phyloP scores from a whole-genome alignment of 805 yeast species.

The Starmerella potacharoeniae region DNA sequence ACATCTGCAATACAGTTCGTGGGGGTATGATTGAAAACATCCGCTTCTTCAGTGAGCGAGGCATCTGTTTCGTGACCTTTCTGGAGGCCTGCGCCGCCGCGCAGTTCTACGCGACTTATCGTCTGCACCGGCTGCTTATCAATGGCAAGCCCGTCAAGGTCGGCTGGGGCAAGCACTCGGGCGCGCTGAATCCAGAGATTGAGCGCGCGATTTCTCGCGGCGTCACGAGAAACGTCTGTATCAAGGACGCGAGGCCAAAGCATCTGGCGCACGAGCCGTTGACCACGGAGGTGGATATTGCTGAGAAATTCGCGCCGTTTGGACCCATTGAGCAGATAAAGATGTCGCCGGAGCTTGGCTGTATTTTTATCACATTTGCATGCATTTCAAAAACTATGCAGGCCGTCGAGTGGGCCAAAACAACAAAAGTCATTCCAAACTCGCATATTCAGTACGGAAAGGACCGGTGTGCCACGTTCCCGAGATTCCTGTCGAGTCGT shows the following conservation, averaged over 20 bases:
- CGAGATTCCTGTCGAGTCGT: slow-evolving; percentile 3
- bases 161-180: slow-evolving; percentile 97
- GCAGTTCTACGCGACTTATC: slow-evolving; percentile 90
- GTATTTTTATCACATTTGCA: slow-evolving; percentile 86
- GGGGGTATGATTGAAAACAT: slow-evolving; percentile 87
- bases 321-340: slow-evolving; percentile 96
- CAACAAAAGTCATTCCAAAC: slow-evolving; percentile 46
- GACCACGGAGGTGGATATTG: slow-evolving; percentile 1
- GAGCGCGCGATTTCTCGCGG: slow-evolving; percentile 87
- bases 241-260: slow-evolving; percentile 24
- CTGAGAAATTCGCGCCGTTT: slow-evolving; percentile 48
- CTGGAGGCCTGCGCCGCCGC: slow-evolving; percentile 97
- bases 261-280: not conserved
- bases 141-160: slow-evolving; percentile 79
- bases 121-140: slow-evolving; percentile 75
- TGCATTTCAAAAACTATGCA: slow-evolving; percentile 82
- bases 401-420: slow-evolving; percentile 84
- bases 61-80: slow-evolving; percentile 88
- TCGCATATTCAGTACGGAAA: slow-evolving; percentile 85
- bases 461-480: slow-evolving; percentile 80
- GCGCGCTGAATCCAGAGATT: slow-evolving; percentile 76
- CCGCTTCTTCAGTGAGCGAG: slow-evolving; percentile 69
- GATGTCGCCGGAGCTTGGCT: slow-evolving; percentile 67
- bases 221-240: slow-evolving; percentile 84
- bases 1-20: slow-evolving; percentile 88